These are phyloP conservation scores for Sisymbrium altissimum DNA, from an alignment of 345 rosid genomes.

Conservation along the genomic window DNA sequence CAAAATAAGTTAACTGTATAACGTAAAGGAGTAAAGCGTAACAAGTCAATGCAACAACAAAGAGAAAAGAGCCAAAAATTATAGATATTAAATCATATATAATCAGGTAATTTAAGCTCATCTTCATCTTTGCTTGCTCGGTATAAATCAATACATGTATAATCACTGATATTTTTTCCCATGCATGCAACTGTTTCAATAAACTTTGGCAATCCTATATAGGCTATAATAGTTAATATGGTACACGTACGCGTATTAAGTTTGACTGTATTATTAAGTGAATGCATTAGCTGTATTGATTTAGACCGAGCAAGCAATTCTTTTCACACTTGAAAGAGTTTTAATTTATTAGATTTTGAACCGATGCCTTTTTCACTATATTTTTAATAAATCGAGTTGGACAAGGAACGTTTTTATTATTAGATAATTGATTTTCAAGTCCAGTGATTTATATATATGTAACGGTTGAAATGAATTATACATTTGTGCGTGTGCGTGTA, in stretches of 20 bases:
- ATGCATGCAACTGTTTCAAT: background rate
- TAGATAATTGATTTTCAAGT: background rate
- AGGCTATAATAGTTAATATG: background rate
- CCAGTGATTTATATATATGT: background rate
- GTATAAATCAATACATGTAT: too few species aligned
- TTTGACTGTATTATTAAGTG: slow-evolving; percentile 3
- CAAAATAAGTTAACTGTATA: too few species aligned
- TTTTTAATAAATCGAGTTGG: background rate
- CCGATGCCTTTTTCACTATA: background rate
- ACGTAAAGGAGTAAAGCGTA: too few species aligned
- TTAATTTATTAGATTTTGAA: background rate
- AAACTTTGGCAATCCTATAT: slow-evolving; percentile 21
- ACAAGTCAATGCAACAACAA: too few species aligned
- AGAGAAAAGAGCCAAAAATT: too few species aligned
- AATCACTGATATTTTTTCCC: background rate
- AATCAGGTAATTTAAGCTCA: too few species aligned
- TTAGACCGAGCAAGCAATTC: slow-evolving; percentile 3
- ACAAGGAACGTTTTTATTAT: slow-evolving; percentile 1
- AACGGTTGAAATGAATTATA: too few species aligned
- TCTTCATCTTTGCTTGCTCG: too few species aligned
- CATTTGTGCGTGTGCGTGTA: too few species aligned
- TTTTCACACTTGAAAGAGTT: slow-evolving; percentile 11
- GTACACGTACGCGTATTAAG: slow-evolving; percentile 5
- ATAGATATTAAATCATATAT: too few species aligned
- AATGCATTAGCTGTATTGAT: slow-evolving; percentile 21